Base-by-base conservation (phyloP, 2,329 filamentous ascomycete species). In the Aspergillus caelatus region DNA sequence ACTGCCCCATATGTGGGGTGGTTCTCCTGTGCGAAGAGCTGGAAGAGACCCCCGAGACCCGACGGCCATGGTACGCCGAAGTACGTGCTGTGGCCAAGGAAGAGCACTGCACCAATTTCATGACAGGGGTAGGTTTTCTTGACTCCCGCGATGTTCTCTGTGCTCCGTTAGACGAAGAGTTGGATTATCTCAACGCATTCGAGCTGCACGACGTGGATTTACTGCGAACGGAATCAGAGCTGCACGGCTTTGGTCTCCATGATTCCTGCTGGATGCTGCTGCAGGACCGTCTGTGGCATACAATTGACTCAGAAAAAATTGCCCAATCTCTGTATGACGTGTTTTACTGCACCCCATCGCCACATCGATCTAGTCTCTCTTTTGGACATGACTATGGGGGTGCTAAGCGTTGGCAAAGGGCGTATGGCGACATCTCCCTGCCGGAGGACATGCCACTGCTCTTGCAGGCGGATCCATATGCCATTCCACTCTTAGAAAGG, bases 361-460 rank as follows among this genome's bases (percentile, higher is more conserved):
- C 45, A 19, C 11, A 55, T 6, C 5, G 7, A 28, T 62, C 62
- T 14, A n/a, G 52, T 3, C 65, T 67, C 52, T 30, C 63, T 12
- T 62, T 67, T 34, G 67, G 65, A 4, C 67, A 68, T 52, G 62
- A 65, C 28, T 66, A 68, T 30, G 43, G 36, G 16, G 63, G 67
- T 16, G 65, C 67, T 10, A 54, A 36, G n/a, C 52, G 12, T 12
- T 54, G 52, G 52, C 52, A 54, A 34, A 14, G 16, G 30, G 19
- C 12, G 52, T 36, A 26, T n/a, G 52, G 7, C 4, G 52, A 21
- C 19, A 21, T 19, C 19, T 12, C 30, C 9, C 23, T 36, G 30
- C 28, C n/a, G 2, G 52, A 36, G 30, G n/a, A 23, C 34, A 53
- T 12, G n/a, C 30, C 58, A 50, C 16, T 52, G 9, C 50, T 48